These are phyloP conservation scores for Scleromitrula shiraiana DNA, from an alignment of 2,329 filamentous ascomycete species.

Conservation along the genomic window DNA sequence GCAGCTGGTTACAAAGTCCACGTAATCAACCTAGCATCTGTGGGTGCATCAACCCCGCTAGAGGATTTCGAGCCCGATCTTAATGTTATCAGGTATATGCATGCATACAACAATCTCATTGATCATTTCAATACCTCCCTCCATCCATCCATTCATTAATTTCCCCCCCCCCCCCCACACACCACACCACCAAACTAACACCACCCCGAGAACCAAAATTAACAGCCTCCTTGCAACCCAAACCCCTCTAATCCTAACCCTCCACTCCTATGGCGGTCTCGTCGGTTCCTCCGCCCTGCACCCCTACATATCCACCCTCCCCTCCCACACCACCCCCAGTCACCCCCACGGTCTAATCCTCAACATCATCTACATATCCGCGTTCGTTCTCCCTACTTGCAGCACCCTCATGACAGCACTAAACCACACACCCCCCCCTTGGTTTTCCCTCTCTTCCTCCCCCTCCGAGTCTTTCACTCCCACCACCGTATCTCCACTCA, in stretches of 20 bases:
- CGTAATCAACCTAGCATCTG: constrained; percentile 15
- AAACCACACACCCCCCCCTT: constrained; percentile 10
- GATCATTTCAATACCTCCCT: too few relatives aligned
- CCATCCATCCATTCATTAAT: not conserved
- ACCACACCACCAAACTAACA: not conserved
- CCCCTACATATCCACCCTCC: constrained; percentile 18
- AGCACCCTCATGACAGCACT: constrained; percentile 14
- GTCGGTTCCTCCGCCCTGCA: constrained; percentile 30
- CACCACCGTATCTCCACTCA: constrained; percentile 11
- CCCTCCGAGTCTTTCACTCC: not conserved
- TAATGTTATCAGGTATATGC: constrained; percentile 31
- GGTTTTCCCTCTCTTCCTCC: constrained; percentile 15
- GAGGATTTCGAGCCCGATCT: constrained; percentile 28
- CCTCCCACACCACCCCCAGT: not conserved
- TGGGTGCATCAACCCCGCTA: constrained; percentile 13
- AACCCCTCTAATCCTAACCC: constrained; percentile 33
- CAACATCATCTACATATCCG: not conserved
- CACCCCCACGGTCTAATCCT: not conserved
- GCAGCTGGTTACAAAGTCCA: constrained; percentile 16
- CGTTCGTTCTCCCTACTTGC: constrained; percentile 16
- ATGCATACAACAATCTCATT: too few relatives aligned
- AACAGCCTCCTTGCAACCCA: constrained; percentile 26
- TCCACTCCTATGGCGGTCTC: constrained; percentile 35
- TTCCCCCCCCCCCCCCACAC: not conserved
- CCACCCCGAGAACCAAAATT: not conserved